phyloP scores from a whole-genome alignment of 306 rosid genomes.

The Rosa lucieae region DNA sequence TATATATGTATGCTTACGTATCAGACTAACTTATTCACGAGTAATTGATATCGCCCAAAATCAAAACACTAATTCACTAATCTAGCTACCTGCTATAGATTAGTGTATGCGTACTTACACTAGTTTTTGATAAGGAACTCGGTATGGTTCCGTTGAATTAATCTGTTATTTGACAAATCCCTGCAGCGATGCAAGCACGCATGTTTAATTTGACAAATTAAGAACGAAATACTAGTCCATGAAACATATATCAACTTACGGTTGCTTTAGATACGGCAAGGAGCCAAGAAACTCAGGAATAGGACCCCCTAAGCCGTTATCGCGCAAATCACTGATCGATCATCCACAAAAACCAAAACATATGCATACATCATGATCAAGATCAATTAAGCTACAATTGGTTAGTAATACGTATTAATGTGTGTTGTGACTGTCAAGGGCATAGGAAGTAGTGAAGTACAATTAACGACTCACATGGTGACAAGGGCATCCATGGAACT shows the following conservation, averaged over 20 bases:
- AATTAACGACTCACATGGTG: conserved; percentile 32
- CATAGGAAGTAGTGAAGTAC: background rate
- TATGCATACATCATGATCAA: background rate
- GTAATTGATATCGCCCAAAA: background rate
- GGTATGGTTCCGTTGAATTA: conserved; percentile 25
- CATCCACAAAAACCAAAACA: background rate
- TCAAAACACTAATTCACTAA: background rate
- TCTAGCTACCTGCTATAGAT: background rate
- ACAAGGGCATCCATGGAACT: conserved; percentile 55
- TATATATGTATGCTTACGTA: background rate
- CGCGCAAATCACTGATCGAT: conserved; percentile 33
- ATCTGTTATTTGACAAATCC: conserved; percentile 16
- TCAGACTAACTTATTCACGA: background rate
- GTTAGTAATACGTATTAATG: background rate
- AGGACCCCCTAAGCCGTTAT: conserved; percentile 32
- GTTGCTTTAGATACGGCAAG: conserved; percentile 31
- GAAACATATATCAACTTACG: conserved; percentile 12
- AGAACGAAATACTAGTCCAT: background rate
- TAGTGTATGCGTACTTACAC: conserved; percentile 3
- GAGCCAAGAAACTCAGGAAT: conserved; percentile 48
- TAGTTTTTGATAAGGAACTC: background rate
- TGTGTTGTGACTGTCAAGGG: background rate
- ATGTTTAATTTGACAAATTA: background rate
- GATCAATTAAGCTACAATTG: background rate
- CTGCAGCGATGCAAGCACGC: background rate